A percentile compares a stretch with the other conserved stretches of the same genome.
Evolutionary conservation across 2,329 filamentous ascomycete species (phyloP).

Genomic region (Phyllosticta paracitricarpa): DNA sequence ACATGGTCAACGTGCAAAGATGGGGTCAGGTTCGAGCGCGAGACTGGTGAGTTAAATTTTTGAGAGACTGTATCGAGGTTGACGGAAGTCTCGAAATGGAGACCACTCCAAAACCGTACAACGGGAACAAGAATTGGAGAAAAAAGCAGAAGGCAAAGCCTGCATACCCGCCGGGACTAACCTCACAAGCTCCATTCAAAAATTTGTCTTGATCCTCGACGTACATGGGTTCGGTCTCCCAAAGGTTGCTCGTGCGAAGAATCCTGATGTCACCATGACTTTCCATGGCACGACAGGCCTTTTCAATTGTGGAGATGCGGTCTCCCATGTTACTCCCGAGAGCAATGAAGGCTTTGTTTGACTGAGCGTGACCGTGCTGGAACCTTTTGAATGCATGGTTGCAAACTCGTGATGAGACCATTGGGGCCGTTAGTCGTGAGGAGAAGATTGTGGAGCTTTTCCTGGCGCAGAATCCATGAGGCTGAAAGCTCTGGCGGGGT

Average conservation of each 20-base stretch:
- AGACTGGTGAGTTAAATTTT: too few species aligned
- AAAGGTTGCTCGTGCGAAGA: conserved; percentile 73
- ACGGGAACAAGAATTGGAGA: background rate
- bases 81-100: background rate
- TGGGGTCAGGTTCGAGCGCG: background rate
- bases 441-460: background rate
- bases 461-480: background rate
- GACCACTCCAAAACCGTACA: background rate
- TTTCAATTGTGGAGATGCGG: conserved; percentile 73
- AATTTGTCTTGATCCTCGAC: conserved; percentile 81
- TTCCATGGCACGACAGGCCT: conserved; percentile 70
- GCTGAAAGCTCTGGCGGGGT: background rate
- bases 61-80: background rate
- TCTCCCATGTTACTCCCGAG: conserved; percentile 90
- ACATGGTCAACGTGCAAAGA: background rate
- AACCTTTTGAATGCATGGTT: background rate
- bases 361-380: background rate
- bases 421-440: background rate
- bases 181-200: conserved; percentile 87
- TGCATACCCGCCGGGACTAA: conserved; percentile 32
- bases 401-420: background rate
- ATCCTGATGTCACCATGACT: conserved; percentile 57
- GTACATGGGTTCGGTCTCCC: conserved; percentile 97
- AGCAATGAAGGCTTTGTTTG: conserved; percentile 62
- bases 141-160: conserved; percentile 13